Evolutionary conservation across 2,329 filamentous ascomycete genomes (phyloP).

Genomic region (Nakataea oryzae): DNA sequence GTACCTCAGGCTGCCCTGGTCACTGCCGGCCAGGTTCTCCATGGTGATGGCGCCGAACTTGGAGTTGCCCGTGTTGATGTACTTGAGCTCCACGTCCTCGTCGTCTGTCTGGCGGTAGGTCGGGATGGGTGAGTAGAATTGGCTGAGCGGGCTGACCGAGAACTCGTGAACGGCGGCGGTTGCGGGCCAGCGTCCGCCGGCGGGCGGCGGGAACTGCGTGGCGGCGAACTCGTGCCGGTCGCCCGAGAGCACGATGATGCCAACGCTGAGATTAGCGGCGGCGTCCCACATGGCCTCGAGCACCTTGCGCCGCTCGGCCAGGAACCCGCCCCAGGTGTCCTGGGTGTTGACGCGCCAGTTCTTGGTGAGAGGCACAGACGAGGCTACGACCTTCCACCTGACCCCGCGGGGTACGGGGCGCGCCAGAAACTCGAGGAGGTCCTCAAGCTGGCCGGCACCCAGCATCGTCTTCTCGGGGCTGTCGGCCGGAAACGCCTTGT

Average conservation of each 20-base stretch:
- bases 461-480: slow-evolving; percentile 75
- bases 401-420: slow-evolving; percentile 65
- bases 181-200: slow-evolving; percentile 50
- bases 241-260: slow-evolving; percentile 76
- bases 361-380: slow-evolving; percentile 90
- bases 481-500: slow-evolving; percentile 42
- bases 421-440: slow-evolving; percentile 68
- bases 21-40: slow-evolving; percentile 49
- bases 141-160: slow-evolving; percentile 79
- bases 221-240: slow-evolving; percentile 97
- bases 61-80: slow-evolving; percentile 73
- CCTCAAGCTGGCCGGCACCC: slow-evolving; percentile 64
- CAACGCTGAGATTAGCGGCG: slow-evolving; percentile 54
- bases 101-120: slow-evolving; percentile 76
- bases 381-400: slow-evolving; percentile 88
- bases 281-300: slow-evolving; percentile 91
- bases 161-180: slow-evolving; percentile 74
- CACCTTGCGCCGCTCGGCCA: slow-evolving; percentile 66
- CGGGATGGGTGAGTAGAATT: slow-evolving; percentile 81
- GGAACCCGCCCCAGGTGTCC: slow-evolving; percentile 92
- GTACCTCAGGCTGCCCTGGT: slow-evolving; percentile 69
- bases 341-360: slow-evolving; percentile 86
- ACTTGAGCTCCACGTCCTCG: slow-evolving; percentile 77
- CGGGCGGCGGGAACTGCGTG: slow-evolving; percentile 60
- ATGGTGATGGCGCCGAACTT: slow-evolving; percentile 85